Conservation (phyloP, 2,329 filamentous ascomycete genomes). For the Didymella exigua region DNA sequence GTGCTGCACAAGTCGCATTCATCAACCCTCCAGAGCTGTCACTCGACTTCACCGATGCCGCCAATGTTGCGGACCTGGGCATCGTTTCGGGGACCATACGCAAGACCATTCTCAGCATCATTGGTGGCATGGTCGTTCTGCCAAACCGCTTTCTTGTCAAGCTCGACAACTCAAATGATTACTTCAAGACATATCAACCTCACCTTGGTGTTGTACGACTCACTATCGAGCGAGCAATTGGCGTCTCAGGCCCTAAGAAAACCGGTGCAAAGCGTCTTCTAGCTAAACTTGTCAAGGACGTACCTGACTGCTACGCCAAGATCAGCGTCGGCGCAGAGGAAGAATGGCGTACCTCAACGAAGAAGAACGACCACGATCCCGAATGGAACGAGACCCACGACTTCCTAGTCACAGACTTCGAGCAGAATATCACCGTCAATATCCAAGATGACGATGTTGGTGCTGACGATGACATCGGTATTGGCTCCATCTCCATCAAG, state of each 20-base stretch:
- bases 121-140: constrained; percentile 54
- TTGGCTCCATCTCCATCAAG: constrained; percentile 50
- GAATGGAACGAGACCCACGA: constrained; percentile 58
- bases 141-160: constrained; percentile 59
- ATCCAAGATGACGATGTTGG: constrained; percentile 54
- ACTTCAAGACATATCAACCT: constrained; percentile 56
- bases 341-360: constrained; percentile 52
- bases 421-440: constrained; percentile 52
- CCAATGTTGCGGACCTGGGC: constrained; percentile 52
- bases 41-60: constrained; percentile 57
- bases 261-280: constrained; percentile 50
- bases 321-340: constrained; percentile 53
- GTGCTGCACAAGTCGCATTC: constrained; percentile 56
- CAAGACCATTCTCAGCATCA: constrained; percentile 53
- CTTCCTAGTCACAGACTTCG: constrained; percentile 55
- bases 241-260: constrained; percentile 49
- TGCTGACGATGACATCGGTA: constrained; percentile 54
- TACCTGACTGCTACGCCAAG: constrained; percentile 56
- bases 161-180: constrained; percentile 54
- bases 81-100: constrained; percentile 53
- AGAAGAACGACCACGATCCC: constrained; percentile 52
- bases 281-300: constrained; percentile 53
- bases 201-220: constrained; percentile 53
- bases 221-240: constrained; percentile 51
- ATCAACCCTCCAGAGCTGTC: constrained; percentile 56